Evolutionary conservation across 23 red algal genomes (phyloP), one percentile per base, ranked within the genome.

Genomic region (Gracilaria caudata): DNA sequence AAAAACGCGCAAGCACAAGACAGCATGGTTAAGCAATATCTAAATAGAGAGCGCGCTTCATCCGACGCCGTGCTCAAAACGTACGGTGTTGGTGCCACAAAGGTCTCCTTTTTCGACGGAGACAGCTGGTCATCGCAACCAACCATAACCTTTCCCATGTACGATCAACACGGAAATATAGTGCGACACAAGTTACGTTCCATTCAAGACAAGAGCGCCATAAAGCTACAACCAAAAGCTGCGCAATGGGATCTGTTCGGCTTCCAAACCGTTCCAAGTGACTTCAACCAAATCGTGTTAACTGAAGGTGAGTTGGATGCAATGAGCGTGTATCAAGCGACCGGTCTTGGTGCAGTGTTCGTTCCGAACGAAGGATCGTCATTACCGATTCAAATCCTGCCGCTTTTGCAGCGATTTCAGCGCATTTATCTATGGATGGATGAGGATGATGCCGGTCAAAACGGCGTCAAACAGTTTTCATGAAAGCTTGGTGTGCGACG

Each of bases 221-320:
- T 93, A 80, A 81, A 79, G 57, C 80, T 97, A 33, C 49, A 89
- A 7, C 94, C 94, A 24, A 82, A 84, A 43, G 94, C 90, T 7
- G 90, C 79, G 7, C 64, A 28, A 28, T 99, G 88, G 88, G 93
- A 93, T 2, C 79, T 95, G 70, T 99, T 99, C 78, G 97, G 97
- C 36, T 47, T 95, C 11, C 84, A 94, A 51, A 76, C 83, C 4
- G 93, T 95, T 3, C 86, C 90, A 12, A 38, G 16, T 0, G 60
- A 79, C 41, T 79, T 86, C 28, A 68, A 89, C 9, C 30, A 72
- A n/a, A 61, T 99, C 33, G 77, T 95, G 39, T 25, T 99, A 7
- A 95, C 97, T 17, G 97, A 99, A 60, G 97, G 94, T 5, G 97
- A 99, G 79, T 78, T 99, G 35, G 97, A 99, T 64, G 97, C 97